Conservation (phyloP, 2,329 filamentous ascomycete species). For the Claviceps purpurea region DNA sequence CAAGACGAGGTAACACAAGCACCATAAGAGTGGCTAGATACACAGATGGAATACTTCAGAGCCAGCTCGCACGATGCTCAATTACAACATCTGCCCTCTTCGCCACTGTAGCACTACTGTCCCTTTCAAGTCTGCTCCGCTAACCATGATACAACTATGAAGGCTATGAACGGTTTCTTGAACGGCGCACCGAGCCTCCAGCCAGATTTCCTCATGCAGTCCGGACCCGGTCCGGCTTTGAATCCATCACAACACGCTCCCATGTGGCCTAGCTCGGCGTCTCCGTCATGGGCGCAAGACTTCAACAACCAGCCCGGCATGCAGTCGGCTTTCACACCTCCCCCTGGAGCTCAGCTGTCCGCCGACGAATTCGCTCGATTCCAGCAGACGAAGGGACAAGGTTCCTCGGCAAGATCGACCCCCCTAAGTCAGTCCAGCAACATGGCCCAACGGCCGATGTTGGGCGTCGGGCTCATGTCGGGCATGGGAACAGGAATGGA, state of each 20-base stretch:
- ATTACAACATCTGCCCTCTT: neutral
- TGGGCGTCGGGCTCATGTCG: constrained; percentile 35
- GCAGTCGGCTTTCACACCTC: constrained; percentile 55
- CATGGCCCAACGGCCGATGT: constrained; percentile 45
- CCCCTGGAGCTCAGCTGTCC: constrained; percentile 50
- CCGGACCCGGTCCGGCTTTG: constrained; percentile 31
- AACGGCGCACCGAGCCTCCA: constrained; percentile 56
- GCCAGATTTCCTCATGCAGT: constrained; percentile 40
- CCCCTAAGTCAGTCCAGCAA: constrained; percentile 38
- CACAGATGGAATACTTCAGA: too few species aligned
- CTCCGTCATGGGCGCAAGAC: constrained; percentile 40
- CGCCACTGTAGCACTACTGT: neutral
- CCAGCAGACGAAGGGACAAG: constrained; percentile 55
- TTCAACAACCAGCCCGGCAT: constrained; percentile 49
- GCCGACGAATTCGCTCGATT: constrained; percentile 81
- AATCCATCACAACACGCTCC: constrained; percentile 36
- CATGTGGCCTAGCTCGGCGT: constrained; percentile 39
- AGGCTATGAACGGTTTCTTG: constrained; percentile 92
- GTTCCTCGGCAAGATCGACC: constrained; percentile 37
- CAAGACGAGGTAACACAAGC: constrained; percentile 52
- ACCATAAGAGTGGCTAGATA: too few species aligned
- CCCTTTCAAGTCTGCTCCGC: neutral
- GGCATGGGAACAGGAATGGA: constrained; percentile 42
- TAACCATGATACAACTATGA: neutral
- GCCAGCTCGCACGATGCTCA: too few species aligned